phyloP scores from a whole-genome alignment of 2,329 filamentous ascomycete species.

The Claviceps pazoutovae region DNA sequence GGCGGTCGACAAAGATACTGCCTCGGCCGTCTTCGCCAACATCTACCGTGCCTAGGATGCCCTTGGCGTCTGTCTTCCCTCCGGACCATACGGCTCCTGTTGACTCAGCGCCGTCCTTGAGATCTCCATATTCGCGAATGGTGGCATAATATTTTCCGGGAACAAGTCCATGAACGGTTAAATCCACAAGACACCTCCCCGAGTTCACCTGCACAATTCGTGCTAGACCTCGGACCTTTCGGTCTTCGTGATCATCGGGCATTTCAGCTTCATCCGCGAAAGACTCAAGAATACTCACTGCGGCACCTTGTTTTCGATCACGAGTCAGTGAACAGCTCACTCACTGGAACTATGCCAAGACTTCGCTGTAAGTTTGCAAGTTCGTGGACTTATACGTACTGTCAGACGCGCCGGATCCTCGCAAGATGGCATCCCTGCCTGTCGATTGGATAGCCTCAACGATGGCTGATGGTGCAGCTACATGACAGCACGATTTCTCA shows the following conservation, averaged over 20 bases:
- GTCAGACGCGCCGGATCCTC: slow-evolving; percentile 74
- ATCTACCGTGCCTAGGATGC: slow-evolving; percentile 57
- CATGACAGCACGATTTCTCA: background rate
- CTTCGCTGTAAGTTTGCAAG: no score
- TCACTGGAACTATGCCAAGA: background rate
- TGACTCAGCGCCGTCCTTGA: slow-evolving; percentile 68
- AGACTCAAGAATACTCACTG: slow-evolving; percentile 92
- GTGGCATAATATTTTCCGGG: slow-evolving; percentile 74
- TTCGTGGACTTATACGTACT: slow-evolving; percentile 39
- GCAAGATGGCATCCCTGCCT: slow-evolving; percentile 84
- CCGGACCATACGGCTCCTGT: slow-evolving; percentile 72
- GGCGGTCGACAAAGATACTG: slow-evolving; percentile 64
- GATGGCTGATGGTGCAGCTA: slow-evolving; percentile 75
- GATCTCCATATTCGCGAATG: slow-evolving; percentile 74
- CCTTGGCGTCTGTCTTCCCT: slow-evolving; percentile 30
- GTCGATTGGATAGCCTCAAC: slow-evolving; percentile 79
- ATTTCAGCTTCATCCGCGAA: slow-evolving; percentile 44
- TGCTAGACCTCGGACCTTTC: slow-evolving; percentile 68
- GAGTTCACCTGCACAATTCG: slow-evolving; percentile 86
- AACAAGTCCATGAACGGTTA: slow-evolving; percentile 70
- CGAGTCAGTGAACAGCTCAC: background rate
- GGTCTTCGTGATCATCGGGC: slow-evolving; percentile 23
- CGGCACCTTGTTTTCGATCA: slow-evolving; percentile 42
- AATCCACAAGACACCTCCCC: slow-evolving; percentile 67
- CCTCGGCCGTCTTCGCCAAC: slow-evolving; percentile 66